Percentiles rank a stretch among this genome's conserved stretches.
Conservation (phyloP, 208 protist genomes). For the Wallacemonas sp. region DNA sequence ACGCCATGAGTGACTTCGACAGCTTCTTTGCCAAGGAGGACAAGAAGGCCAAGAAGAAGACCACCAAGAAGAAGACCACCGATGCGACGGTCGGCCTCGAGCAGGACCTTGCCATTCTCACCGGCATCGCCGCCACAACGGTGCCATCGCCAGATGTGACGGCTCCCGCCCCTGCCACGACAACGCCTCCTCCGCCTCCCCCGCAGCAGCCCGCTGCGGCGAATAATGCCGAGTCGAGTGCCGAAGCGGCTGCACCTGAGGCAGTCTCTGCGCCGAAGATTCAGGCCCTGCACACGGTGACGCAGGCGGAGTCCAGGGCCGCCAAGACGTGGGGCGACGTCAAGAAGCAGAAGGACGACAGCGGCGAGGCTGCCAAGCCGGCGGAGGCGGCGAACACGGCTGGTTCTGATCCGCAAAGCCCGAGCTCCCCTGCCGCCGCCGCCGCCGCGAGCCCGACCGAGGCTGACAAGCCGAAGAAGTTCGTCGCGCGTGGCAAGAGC, state of each 20-base stretch:
- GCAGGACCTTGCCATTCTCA: slow-evolving; percentile 41
- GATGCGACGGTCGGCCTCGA: slow-evolving; percentile 37
- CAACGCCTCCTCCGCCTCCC: background rate
- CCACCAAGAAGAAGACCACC: slow-evolving; percentile 54
- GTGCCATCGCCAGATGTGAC: background rate
- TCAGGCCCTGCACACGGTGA: slow-evolving; percentile 9
- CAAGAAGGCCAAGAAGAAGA: slow-evolving; percentile 62
- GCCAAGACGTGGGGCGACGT: slow-evolving; percentile 62
- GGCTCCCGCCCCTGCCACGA: background rate
- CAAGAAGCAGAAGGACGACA: slow-evolving; percentile 25
- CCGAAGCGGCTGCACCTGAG: slow-evolving; percentile 22
- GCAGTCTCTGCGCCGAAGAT: slow-evolving; percentile 17
- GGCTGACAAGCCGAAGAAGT: slow-evolving; percentile 53
- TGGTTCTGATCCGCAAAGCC: background rate
- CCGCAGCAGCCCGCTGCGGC: background rate
- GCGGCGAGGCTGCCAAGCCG: slow-evolving; percentile 17
- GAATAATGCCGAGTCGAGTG: background rate
- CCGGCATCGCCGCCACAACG: slow-evolving; percentile 13
- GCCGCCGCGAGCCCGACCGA: slow-evolving; percentile 9
- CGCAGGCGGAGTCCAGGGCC: slow-evolving; percentile 14
- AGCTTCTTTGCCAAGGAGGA: slow-evolving; percentile 68
- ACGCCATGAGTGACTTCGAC: slow-evolving; percentile 54
- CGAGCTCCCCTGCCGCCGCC: background rate
- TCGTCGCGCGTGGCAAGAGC: slow-evolving; percentile 69
- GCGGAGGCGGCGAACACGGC: slow-evolving; percentile 9